Conservation (phyloP, 441 rosid genomes). For the Manihot esculenta region DNA sequence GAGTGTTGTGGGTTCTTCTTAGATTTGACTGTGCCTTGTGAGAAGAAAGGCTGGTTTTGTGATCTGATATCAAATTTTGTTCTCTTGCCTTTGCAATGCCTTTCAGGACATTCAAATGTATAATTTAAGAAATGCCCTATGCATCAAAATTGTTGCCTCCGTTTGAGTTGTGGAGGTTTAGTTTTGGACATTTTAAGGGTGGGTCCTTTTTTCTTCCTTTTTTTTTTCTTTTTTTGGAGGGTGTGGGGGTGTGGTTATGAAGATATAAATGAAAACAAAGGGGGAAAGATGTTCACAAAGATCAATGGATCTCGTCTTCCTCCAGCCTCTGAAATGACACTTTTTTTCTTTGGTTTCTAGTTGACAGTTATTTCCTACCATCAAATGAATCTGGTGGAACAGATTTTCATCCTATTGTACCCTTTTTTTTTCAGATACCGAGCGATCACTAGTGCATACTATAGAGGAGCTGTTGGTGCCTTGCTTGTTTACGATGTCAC, state of each 20-base stretch:
- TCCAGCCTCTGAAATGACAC: neutral
- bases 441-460: conserved; percentile 87
- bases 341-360: neutral
- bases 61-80: neutral
- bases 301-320: neutral
- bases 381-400: neutral
- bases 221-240: neutral
- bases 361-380: neutral
- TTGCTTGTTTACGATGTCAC: conserved; percentile 85
- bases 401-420: conserved; percentile 11
- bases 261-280: neutral
- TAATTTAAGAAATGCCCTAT: neutral
- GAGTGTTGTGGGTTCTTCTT: neutral
- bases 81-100: neutral
- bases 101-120: too few species aligned
- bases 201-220: too few species aligned
- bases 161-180: too few species aligned
- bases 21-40: neutral
- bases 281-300: neutral
- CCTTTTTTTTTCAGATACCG: conserved; percentile 52
- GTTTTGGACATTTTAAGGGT: too few species aligned
- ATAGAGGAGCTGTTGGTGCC: conserved; percentile 89
- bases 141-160: neutral
- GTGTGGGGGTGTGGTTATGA: neutral
- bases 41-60: neutral